These are phyloP conservation scores for Colletotrichum chlorophyti DNA, from an alignment of 2,329 filamentous ascomycete species.

Conservation along the genomic window DNA sequence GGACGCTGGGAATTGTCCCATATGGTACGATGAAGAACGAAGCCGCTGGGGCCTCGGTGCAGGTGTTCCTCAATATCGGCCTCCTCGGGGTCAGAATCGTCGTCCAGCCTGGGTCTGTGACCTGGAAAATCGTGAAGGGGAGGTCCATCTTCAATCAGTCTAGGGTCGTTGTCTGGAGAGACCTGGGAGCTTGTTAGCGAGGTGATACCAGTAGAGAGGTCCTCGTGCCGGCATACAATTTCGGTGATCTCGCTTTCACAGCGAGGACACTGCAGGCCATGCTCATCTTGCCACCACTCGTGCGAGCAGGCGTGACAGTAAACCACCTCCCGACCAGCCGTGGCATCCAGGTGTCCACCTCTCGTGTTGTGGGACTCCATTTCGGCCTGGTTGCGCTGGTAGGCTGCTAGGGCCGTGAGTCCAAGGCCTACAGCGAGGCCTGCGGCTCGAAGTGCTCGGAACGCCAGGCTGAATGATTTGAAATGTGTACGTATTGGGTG, in stretches of 20 bases:
- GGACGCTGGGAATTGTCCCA: slow-evolving; percentile 29
- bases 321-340: slow-evolving; percentile 71
- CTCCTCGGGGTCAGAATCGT: slow-evolving; percentile 65
- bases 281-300: slow-evolving; percentile 81
- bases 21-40: slow-evolving; percentile 47
- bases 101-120: slow-evolving; percentile 37
- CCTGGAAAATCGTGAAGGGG: slow-evolving; percentile 16
- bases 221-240: slow-evolving; percentile 69
- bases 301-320: slow-evolving; percentile 83
- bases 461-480: slow-evolving; percentile 56
- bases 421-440: slow-evolving; percentile 66
- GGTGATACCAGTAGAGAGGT: not conserved
- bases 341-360: slow-evolving; percentile 55
- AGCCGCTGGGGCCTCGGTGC: slow-evolving; percentile 45
- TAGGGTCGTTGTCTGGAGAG: slow-evolving; percentile 67
- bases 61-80: slow-evolving; percentile 63
- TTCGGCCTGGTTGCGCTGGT: slow-evolving; percentile 53
- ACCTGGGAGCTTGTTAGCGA: slow-evolving; percentile 51
- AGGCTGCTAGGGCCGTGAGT: slow-evolving; percentile 62
- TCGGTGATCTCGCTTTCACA: slow-evolving; percentile 84
- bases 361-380: slow-evolving; percentile 42
- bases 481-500: not conserved
- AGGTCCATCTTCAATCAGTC: slow-evolving; percentile 44
- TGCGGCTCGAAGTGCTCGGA: slow-evolving; percentile 58
- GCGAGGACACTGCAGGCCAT: slow-evolving; percentile 74